Percentiles rank a stretch among this genome's conserved stretches.
Evolutionary conservation across 495 filamentous ascomycete genomes (phyloP).

Genomic region (Glutinoglossum americanum): DNA sequence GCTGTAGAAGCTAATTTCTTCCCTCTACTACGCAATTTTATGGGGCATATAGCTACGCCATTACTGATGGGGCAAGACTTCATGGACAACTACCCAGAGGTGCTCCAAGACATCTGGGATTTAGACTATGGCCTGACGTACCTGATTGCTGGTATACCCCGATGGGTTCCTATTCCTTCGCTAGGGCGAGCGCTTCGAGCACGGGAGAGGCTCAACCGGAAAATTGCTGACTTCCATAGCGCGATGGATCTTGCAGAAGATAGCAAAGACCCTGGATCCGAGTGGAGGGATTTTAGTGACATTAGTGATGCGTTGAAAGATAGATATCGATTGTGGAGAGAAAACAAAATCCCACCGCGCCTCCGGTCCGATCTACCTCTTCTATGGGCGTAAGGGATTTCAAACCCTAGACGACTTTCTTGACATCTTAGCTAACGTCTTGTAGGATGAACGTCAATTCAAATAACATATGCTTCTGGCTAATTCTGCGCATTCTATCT

Average conservation of each 20-base stretch:
- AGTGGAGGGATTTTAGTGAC: conserved; percentile 32
- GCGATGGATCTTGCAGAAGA: conserved; percentile 26
- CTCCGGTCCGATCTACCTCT: not conserved
- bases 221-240: conserved; percentile 25
- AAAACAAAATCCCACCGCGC: not conserved
- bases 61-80: conserved; percentile 33
- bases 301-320: conserved; percentile 26
- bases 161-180: conserved; percentile 27
- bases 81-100: conserved; percentile 28
- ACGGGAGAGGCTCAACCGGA: conserved; percentile 25
- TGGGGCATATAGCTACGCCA: conserved; percentile 27
- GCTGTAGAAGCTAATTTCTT: conserved; percentile 30
- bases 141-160: conserved; percentile 28
- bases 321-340: conserved; percentile 13
- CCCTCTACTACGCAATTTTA: conserved; percentile 30
- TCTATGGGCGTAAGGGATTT: not conserved
- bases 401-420: not conserved
- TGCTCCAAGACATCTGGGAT: conserved; percentile 31
- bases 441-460: conserved; percentile 33
- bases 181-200: conserved; percentile 30
- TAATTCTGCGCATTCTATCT: conserved; percentile 29
- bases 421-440: conserved; percentile 14
- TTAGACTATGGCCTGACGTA: conserved; percentile 30
- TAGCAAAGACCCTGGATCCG: conserved; percentile 22
- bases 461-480: conserved; percentile 33